Conservation (phyloP, 305 asterid species). For the Solanum hybrid region DNA sequence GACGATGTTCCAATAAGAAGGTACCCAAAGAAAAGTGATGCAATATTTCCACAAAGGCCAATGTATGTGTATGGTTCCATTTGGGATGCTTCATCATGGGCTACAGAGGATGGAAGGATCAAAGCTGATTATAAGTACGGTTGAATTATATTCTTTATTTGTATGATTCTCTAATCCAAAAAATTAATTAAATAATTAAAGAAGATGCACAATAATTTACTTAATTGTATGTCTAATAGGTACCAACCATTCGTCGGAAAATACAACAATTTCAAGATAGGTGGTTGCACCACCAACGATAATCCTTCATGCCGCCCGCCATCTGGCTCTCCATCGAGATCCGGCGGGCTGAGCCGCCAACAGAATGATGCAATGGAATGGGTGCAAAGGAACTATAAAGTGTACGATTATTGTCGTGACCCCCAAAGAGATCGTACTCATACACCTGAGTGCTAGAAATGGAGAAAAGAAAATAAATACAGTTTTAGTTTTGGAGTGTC, state of each 20-base stretch:
- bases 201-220: not conserved
- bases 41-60: constrained; percentile 56
- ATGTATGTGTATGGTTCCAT: constrained; percentile 66
- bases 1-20: constrained; percentile 72
- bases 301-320: constrained; percentile 29
- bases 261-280: constrained; percentile 47
- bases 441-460: constrained; percentile 53
- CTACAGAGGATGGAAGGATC: constrained; percentile 69
- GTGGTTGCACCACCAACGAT: constrained; percentile 31
- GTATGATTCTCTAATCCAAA: not conserved
- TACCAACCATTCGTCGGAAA: constrained; percentile 59
- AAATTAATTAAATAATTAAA: not conserved
- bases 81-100: constrained; percentile 94
- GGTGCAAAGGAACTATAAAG: constrained; percentile 39
- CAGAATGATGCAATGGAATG: constrained; percentile 42
- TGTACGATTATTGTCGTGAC: constrained; percentile 65
- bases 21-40: constrained; percentile 53
- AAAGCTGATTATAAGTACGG: constrained; percentile 32
- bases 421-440: constrained; percentile 32
- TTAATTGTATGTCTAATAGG: not conserved
- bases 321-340: constrained; percentile 32
- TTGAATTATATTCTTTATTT: not conserved
- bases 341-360: constrained; percentile 44
- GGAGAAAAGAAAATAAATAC: not conserved
- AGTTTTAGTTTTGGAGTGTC: not conserved